Percentiles rank a stretch among this genome's conserved stretches.
Evolutionary conservation across 2,329 filamentous ascomycete genomes (phyloP).

Genomic region (Lachnellula occidentalis): DNA sequence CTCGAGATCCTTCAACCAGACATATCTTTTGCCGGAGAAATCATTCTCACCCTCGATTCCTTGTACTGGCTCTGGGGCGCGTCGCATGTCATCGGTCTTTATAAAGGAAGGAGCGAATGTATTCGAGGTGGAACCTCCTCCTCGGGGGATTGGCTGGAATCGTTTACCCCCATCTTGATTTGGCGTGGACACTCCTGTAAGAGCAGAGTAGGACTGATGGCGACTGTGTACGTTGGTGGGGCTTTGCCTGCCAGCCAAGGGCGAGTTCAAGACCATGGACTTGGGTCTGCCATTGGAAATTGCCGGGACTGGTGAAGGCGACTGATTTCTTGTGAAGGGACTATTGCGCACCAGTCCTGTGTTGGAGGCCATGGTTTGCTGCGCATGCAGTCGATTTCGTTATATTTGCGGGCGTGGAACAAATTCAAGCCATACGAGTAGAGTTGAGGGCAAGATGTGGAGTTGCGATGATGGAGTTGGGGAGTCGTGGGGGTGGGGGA

Average conservation of each 20-base stretch:
- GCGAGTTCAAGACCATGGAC: conserved; percentile 59
- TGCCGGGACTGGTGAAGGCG: conserved; percentile 57
- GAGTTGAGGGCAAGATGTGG: not conserved
- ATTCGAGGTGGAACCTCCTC: conserved; percentile 57
- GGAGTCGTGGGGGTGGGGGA: not conserved
- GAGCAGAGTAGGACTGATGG: conserved; percentile 60
- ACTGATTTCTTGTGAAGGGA: conserved; percentile 67
- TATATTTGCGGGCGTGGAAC: not conserved
- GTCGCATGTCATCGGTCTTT: conserved; percentile 71
- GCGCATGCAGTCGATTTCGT: conserved; percentile 5
- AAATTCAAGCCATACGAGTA: not conserved
- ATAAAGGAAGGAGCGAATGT: conserved; percentile 98
- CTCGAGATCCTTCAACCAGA: conserved; percentile 88
- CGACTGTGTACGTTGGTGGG: conserved; percentile 50
- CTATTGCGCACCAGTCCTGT: conserved; percentile 72
- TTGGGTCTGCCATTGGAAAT: conserved; percentile 57
- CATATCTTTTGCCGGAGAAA: conserved; percentile 97
- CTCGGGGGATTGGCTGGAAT: conserved; percentile 58
- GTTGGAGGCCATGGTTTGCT: conserved; percentile 46
- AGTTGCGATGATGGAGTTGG: not conserved
- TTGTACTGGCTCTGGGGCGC: conserved; percentile 49
- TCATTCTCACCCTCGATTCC: conserved; percentile 97
- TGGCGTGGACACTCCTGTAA: conserved; percentile 33
- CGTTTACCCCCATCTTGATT: conserved; percentile 28
- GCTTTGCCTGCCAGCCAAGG: conserved; percentile 32